Evolutionary conservation across 2,329 filamentous ascomycete species (phyloP).

Genomic region (Aschersonia sp.): DNA sequence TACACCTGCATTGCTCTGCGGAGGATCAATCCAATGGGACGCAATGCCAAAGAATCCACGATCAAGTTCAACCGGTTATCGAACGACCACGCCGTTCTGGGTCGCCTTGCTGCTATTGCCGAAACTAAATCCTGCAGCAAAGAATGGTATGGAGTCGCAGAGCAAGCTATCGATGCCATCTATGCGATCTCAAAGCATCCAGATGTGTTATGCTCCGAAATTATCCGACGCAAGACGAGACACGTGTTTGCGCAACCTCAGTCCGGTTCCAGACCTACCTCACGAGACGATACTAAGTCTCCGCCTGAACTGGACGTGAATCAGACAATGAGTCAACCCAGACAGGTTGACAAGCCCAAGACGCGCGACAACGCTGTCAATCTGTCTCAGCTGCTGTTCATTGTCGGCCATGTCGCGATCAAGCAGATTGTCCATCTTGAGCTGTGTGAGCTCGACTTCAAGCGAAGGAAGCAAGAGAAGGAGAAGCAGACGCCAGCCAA

Average conservation of each 20-base stretch:
- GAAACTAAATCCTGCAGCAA: constrained; percentile 80
- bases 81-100: constrained; percentile 82
- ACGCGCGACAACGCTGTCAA: constrained; percentile 55
- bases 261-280: constrained; percentile 25
- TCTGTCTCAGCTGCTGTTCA: constrained; percentile 82
- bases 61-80: constrained; percentile 62
- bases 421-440: constrained; percentile 98
- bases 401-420: constrained; percentile 91
- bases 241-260: constrained; percentile 50
- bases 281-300: constrained; percentile 25
- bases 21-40: constrained; percentile 74
- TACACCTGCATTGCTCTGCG: constrained; percentile 90
- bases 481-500: constrained; percentile 47
- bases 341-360: constrained; percentile 21
- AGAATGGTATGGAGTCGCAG: constrained; percentile 91
- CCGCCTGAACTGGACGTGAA: constrained; percentile 16
- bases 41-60: constrained; percentile 60
- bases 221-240: constrained; percentile 75
- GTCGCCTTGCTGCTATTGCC: constrained; percentile 67
- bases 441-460: constrained; percentile 95
- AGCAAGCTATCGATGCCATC: constrained; percentile 91
- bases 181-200: constrained; percentile 90
- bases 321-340: constrained; percentile 7
- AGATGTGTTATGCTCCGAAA: constrained; percentile 81
- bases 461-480: constrained; percentile 83